phyloP scores from a whole-genome alignment of 1,284 basidiomycete species.

The Ganoderma sinense region DNA sequence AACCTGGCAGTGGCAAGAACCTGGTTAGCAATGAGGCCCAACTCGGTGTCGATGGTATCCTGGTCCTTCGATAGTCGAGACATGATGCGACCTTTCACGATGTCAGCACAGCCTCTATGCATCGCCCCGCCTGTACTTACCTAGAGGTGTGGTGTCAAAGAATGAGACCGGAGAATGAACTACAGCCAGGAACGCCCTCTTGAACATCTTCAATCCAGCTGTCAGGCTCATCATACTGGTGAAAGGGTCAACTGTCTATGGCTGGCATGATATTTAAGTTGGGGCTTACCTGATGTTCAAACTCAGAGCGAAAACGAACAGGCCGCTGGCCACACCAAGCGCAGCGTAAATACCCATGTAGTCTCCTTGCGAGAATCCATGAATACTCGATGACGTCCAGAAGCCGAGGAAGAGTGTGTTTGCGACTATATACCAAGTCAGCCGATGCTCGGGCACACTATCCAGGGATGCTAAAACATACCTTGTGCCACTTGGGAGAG shows the following conservation, averaged over 20 bases:
- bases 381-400: slow-evolving; percentile 47
- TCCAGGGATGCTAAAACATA: slow-evolving; percentile 13
- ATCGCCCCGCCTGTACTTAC: slow-evolving; percentile 39
- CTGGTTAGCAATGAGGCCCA: slow-evolving; percentile 49
- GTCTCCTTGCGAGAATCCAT: slow-evolving; percentile 60
- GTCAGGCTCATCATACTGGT: slow-evolving; percentile 62
- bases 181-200: slow-evolving; percentile 60
- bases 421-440: slow-evolving; percentile 36
- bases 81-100: slow-evolving; percentile 58
- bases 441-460: not conserved
- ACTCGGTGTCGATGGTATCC: slow-evolving; percentile 60
- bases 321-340: slow-evolving; percentile 62
- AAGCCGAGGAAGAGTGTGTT: slow-evolving; percentile 51
- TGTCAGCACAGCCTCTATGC: slow-evolving; percentile 24
- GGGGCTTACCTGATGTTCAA: slow-evolving; percentile 58
- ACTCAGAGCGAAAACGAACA: slow-evolving; percentile 64
- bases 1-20: slow-evolving; percentile 51
- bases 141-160: slow-evolving; percentile 87
- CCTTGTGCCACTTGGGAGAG: slow-evolving; percentile 42
- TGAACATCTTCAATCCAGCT: slow-evolving; percentile 70
- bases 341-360: slow-evolving; percentile 79
- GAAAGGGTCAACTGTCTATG: not conserved
- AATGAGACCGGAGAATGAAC: slow-evolving; percentile 76
- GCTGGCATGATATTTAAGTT: not conserved
- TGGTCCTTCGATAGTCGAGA: slow-evolving; percentile 71